Evolutionary conservation across 1,284 basidiomycete species (phyloP), one percentile per base, ranked within the genome.

Genomic region (Cystobasidium slooffiae): DNA sequence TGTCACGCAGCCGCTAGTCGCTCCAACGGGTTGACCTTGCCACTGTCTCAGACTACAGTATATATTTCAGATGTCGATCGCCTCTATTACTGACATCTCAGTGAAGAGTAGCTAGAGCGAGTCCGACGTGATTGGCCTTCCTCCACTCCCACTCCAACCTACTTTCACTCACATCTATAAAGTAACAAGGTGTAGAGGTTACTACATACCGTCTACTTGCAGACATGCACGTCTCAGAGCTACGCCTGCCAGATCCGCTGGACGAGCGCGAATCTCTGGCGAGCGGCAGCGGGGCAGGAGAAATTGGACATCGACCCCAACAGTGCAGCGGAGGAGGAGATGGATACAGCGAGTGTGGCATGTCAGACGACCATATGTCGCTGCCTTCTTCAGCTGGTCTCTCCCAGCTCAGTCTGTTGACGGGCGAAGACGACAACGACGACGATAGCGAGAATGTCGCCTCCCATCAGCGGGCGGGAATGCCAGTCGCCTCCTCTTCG

Each of bases 401-500:
- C 4, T 63, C 61, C 12, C 61, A 63, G 46, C 61, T 63, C 44
- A 63, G 61, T 44, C 24, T 49, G n/a, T 5, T 31, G 5, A 31
- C 31, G 31, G 44, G 31, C 31, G 44, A 14, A 31, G 56, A 59
- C 39, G 56, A 12, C 52, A 9, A n/a, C 9, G 53, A 56, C 18
- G 53, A 16, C 53, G 51, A 18, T 6, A 20, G 22, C 22, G 24
- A 37, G 53, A 31, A 31, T 44, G 59, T 16, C n/a, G 39, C 39
- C n/a, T 8, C 31, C 59, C 31, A 61, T 24, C n/a, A 53, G 64
- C 18, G n/a, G 44, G 8, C 49, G 51, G 51, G 37, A 53, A 66
- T 66, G 64, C 39, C 64, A 53, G 64, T 66, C 64, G 64, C 64
- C 41, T 66, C 55, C 31, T 14, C 16, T 20, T 31, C 31, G 31